Percentiles rank a stretch among this genome's conserved stretches.
These are phyloP conservation scores for Saccharomyces hybrid DNA, from an alignment of 1,139 yeast species.

Conservation along the genomic window DNA sequence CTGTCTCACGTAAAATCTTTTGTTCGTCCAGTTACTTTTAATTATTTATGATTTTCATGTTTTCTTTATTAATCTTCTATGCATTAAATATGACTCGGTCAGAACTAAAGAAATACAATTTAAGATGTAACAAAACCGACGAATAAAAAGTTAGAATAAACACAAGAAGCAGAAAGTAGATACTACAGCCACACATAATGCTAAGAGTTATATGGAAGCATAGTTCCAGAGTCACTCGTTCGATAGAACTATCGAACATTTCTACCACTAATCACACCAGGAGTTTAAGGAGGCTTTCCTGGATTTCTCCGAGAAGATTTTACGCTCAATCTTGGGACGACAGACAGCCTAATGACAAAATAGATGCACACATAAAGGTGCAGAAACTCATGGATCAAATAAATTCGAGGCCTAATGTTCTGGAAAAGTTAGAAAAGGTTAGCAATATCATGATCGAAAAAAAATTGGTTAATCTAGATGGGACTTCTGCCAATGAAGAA, in stretches of 20 bases:
- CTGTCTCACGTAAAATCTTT: neutral
- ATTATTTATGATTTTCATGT: neutral
- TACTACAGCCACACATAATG: neutral
- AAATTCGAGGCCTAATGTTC: constrained; percentile 19
- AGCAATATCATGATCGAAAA: constrained; percentile 19
- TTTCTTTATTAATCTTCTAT: neutral
- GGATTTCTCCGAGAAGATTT: constrained; percentile 6
- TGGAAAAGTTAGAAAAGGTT: constrained; percentile 17
- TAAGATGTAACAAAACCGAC: neutral
- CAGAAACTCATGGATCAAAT: constrained; percentile 23
- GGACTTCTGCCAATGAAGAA: constrained; percentile 10
- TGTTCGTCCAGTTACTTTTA: constrained; percentile 1
- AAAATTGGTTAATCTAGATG: constrained; percentile 16
- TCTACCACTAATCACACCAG: neutral
- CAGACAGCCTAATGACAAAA: constrained; percentile 14
- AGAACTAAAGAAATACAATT: neutral
- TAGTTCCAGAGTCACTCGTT: neutral
- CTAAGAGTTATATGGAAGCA: neutral
- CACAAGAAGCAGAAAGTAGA: neutral
- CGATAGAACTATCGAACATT: neutral
- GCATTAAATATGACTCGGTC: neutral
- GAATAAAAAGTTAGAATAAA: neutral
- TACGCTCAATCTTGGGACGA: constrained; percentile 27
- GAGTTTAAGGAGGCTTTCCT: neutral
- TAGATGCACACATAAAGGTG: constrained; percentile 22